phyloP scores from a whole-genome alignment of 1,284 basidiomycete genomes.

The Melampsora abietis-canadensis region DNA sequence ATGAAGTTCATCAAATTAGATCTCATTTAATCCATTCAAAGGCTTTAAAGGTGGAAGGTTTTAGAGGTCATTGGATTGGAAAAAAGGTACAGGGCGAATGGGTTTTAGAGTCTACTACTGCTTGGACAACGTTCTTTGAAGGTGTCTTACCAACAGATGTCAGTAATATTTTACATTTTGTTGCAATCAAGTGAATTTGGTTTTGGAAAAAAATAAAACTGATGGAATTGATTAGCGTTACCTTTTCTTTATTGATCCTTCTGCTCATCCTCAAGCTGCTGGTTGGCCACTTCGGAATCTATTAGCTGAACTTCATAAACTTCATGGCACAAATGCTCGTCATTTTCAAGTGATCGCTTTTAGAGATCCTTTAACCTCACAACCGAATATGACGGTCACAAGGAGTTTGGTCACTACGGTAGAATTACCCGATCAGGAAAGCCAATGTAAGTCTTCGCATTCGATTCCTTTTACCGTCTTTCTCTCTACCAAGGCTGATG shows the following conservation, averaged over 20 bases:
- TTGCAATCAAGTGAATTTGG: too few species aligned
- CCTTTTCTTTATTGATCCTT: conserved; percentile 81
- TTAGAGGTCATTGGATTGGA: conserved; percentile 14
- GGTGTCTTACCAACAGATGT: conserved; percentile 7
- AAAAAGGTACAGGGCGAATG: neutral
- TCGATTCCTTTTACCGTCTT: neutral
- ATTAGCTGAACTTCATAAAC: conserved; percentile 69
- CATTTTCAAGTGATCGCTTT: conserved; percentile 64
- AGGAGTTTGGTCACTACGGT: conserved; percentile 44
- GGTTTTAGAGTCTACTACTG: conserved; percentile 1
- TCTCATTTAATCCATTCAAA: conserved; percentile 4
- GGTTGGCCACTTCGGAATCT: conserved; percentile 95
- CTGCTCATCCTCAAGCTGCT: conserved; percentile 69
- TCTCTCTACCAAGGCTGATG: neutral
- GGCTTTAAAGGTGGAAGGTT: neutral
- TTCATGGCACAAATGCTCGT: conserved; percentile 57
- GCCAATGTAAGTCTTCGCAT: conserved; percentile 37
- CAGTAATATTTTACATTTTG: neutral
- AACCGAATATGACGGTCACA: conserved; percentile 50
- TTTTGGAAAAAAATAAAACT: neutral
- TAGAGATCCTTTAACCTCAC: conserved; percentile 68
- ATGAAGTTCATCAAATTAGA: conserved; percentile 5
- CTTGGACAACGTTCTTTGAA: conserved; percentile 24
- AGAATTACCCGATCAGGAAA: conserved; percentile 46
- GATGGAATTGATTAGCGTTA: conserved; percentile 57